Evolutionary conservation across 2,329 filamentous ascomycete genomes (phyloP).

Genomic region (Cladorrhinum sp.): DNA sequence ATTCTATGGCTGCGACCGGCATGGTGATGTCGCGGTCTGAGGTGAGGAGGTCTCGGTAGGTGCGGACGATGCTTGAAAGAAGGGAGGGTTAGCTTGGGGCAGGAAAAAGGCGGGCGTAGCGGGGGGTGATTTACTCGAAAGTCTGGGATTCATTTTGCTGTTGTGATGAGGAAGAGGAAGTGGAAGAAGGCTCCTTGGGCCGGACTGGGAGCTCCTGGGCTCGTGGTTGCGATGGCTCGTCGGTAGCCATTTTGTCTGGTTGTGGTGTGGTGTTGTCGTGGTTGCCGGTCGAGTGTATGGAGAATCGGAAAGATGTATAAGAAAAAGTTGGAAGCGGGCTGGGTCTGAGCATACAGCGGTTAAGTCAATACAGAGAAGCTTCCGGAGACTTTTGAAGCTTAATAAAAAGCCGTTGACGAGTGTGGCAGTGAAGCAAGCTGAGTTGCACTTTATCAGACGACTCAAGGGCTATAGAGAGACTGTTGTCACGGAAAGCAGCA

Average conservation of each 20-base stretch:
- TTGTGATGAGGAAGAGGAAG: conserved; percentile 6
- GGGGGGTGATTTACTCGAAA: conserved; percentile 35
- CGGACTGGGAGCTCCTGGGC: conserved; percentile 1
- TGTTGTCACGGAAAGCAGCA: neutral
- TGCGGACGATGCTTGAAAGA: conserved; percentile 57
- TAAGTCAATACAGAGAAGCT: neutral
- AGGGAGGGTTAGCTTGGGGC: conserved; percentile 3
- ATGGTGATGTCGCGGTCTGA: conserved; percentile 84
- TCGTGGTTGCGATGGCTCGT: conserved; percentile 12
- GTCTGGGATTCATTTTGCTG: conserved; percentile 16
- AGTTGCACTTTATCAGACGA: too few species aligned
- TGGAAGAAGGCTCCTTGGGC: neutral
- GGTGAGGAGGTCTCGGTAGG: conserved; percentile 53
- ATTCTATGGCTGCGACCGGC: conserved; percentile 68
- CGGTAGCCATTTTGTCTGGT: conserved; percentile 21
- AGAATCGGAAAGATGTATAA: conserved; percentile 2
- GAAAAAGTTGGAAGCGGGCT: conserved; percentile 22
- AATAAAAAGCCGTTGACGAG: too few species aligned
- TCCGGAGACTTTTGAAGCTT: too few species aligned
- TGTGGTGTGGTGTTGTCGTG: neutral
- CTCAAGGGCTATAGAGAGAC: too few species aligned
- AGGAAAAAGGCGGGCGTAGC: neutral
- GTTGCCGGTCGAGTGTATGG: conserved; percentile 7
- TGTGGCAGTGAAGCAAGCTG: too few species aligned
- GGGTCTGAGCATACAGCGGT: conserved; percentile 23